These are phyloP conservation scores for Rosa hybrid DNA, from an alignment of 331 rosid genomes.

Conservation along the genomic window DNA sequence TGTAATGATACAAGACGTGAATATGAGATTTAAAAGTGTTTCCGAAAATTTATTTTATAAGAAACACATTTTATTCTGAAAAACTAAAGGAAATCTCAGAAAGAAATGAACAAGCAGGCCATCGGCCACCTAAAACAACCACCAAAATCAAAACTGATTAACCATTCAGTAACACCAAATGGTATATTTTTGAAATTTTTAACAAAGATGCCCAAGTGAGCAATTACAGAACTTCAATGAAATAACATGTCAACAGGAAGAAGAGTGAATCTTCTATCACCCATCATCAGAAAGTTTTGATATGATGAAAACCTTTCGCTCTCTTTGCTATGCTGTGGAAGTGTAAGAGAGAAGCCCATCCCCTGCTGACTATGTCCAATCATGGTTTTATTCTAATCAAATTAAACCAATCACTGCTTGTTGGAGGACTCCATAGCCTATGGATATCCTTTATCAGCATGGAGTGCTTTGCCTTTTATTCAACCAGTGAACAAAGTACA, in stretches of 20 bases:
- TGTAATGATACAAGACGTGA: constrained; percentile 35
- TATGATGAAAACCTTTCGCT: background rate
- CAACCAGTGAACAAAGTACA: background rate
- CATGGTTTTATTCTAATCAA: background rate
- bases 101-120: background rate
- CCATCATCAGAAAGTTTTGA: background rate
- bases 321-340: constrained; percentile 4
- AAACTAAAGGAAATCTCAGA: background rate
- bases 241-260: background rate
- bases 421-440: background rate
- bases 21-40: background rate
- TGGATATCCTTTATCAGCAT: background rate
- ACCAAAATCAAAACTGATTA: background rate
- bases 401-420: constrained; percentile 1
- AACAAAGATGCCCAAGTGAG: background rate
- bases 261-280: constrained; percentile 1
- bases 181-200: background rate
- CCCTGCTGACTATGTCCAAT: background rate
- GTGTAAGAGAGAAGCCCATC: background rate
- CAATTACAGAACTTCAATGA: background rate
- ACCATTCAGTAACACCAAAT: background rate
- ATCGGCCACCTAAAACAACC: background rate
- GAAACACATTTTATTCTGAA: background rate
- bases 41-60: background rate
- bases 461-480: background rate